A percentile compares a stretch with the other conserved stretches of the same genome.
Conservation (phyloP, 345 rosid genomes). For the Brassica carinata region DNA sequence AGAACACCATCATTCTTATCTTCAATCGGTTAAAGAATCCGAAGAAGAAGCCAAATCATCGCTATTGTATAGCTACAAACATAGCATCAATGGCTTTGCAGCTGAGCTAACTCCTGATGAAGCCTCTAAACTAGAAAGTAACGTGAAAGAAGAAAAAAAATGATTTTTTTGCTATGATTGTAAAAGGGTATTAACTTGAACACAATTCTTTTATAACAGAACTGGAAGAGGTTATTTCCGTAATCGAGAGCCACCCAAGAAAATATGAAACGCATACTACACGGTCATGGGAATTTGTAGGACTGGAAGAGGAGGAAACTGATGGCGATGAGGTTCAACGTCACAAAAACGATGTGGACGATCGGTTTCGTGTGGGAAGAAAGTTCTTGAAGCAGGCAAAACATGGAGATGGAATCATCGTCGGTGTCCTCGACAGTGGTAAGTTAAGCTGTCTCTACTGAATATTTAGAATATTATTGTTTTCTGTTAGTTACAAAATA, state of each 20-base stretch:
- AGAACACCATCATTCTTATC: slow-evolving; percentile 62
- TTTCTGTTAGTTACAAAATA: slow-evolving; percentile 6
- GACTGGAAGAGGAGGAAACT: slow-evolving; percentile 50
- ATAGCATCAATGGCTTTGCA: slow-evolving; percentile 82
- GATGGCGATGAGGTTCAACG: slow-evolving; percentile 9
- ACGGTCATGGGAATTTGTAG: slow-evolving; percentile 88
- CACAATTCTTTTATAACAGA: slow-evolving; percentile 38
- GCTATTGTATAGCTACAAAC: slow-evolving; percentile 84
- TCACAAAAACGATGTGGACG: slow-evolving; percentile 18
- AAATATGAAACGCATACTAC: slow-evolving; percentile 73
- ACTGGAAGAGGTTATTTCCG: slow-evolving; percentile 62
- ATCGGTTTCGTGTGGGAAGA: slow-evolving; percentile 38
- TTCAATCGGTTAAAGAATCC: slow-evolving; percentile 58
- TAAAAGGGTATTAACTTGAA: neutral
- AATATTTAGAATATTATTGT: slow-evolving; percentile 20
- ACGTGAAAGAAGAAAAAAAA: neutral
- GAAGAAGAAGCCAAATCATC: slow-evolving; percentile 69
- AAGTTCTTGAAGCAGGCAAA: slow-evolving; percentile 51
- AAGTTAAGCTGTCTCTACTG: slow-evolving; percentile 23
- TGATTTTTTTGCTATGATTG: neutral
- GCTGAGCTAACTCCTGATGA: slow-evolving; percentile 66
- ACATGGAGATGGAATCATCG: slow-evolving; percentile 65
- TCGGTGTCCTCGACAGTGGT: slow-evolving; percentile 88
- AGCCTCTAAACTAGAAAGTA: slow-evolving; percentile 58
- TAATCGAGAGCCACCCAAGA: slow-evolving; percentile 49